Conservation (phyloP, 208 protist genomes). For the Tritrichomonas musculus region DNA sequence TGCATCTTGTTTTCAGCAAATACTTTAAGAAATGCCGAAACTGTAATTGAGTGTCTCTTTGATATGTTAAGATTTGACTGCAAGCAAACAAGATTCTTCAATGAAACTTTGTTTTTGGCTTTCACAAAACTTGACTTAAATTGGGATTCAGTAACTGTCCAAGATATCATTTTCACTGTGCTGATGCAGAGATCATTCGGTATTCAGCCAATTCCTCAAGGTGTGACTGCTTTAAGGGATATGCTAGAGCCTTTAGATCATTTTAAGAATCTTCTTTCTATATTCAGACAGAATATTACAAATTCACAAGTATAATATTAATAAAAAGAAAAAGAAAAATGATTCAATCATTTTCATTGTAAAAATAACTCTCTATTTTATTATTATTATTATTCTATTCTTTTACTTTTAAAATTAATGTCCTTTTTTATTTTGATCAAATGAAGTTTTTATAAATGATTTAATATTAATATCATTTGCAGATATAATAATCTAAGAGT, state of each 20-base stretch:
- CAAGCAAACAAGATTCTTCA: neutral
- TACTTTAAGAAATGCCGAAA: neutral
- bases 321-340: too few relatives aligned
- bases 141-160: neutral
- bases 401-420: too few relatives aligned
- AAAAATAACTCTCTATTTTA: too few relatives aligned
- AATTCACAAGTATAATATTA: too few relatives aligned
- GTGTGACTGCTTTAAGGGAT: neutral
- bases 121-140: neutral
- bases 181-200: neutral
- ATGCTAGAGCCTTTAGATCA: neutral
- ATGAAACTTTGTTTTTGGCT: neutral
- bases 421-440: too few relatives aligned
- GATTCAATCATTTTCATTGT: too few relatives aligned
- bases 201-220: neutral
- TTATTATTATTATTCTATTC: too few relatives aligned
- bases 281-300: too few relatives aligned
- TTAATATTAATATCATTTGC: too few relatives aligned
- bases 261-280: too few relatives aligned
- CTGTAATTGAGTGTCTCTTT: neutral
- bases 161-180: neutral
- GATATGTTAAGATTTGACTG: neutral
- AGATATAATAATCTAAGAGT: too few relatives aligned
- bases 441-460: too few relatives aligned
- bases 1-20: neutral